These are phyloP conservation scores for Gleditsia sinensis DNA, from an alignment of 306 rosid genomes.

Conservation along the genomic window DNA sequence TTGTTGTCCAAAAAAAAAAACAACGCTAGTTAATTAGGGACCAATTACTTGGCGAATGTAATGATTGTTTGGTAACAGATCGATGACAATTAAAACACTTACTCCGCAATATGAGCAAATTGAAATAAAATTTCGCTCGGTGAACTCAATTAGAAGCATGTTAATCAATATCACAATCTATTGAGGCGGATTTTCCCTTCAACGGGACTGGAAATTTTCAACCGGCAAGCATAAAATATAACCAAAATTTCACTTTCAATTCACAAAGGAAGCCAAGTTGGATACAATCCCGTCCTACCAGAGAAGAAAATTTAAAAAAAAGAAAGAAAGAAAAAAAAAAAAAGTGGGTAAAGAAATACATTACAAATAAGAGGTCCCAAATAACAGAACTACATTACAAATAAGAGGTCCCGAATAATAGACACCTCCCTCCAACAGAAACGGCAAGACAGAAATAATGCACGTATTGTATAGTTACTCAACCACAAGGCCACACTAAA, in stretches of 20 bases:
- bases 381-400: constrained; percentile 64
- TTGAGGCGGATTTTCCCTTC: constrained; percentile 17
- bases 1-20: too few relatives aligned
- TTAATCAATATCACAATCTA: constrained; percentile 26
- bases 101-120: not conserved
- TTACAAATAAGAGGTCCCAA: constrained; percentile 63
- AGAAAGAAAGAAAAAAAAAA: not conserved
- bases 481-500: constrained; percentile 48
- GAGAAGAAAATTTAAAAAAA: constrained; percentile 2
- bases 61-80: too few relatives aligned
- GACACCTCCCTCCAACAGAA: constrained; percentile 49
- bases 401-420: constrained; percentile 40
- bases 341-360: constrained; percentile 44
- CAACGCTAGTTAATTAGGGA: too few relatives aligned
- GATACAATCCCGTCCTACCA: constrained; percentile 19
- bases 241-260: constrained; percentile 35
- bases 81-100: too few relatives aligned
- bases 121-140: not conserved
- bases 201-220: constrained; percentile 21
- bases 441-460: constrained; percentile 35
- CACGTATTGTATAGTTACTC: constrained; percentile 26
- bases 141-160: not conserved
- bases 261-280: constrained; percentile 10
- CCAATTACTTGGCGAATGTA: too few relatives aligned
- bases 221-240: constrained; percentile 35